Conservation (phyloP, 768 basidiomycete genomes). For the Brasilioporus rufonigricans region DNA sequence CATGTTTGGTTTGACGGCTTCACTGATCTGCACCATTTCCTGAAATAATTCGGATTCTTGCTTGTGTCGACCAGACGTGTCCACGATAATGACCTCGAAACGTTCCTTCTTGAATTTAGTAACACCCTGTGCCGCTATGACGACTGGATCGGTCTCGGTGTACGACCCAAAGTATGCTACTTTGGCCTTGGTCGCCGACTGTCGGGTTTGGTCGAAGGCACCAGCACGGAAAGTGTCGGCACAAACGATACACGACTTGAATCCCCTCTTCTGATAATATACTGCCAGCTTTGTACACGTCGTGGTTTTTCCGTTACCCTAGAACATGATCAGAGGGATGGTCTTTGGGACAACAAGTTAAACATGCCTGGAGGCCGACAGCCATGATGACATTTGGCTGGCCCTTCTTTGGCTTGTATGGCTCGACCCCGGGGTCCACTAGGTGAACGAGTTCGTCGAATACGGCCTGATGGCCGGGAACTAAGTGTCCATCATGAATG, state of each 20-base stretch:
- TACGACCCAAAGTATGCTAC: conserved; percentile 99
- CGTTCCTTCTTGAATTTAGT: conserved; percentile 97
- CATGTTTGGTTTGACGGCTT: conserved; percentile 94
- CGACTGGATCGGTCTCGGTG: conserved; percentile 97
- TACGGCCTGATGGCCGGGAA: conserved; percentile 60
- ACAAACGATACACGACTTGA: conserved; percentile 96
- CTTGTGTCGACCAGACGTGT: conserved; percentile 95
- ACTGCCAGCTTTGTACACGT: conserved; percentile 99
- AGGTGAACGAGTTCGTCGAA: conserved; percentile 95
- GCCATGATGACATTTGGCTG: conserved; percentile 96
- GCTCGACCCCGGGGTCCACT: conserved; percentile 94
- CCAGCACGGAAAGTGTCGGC: conserved; percentile 99
- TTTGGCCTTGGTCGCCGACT: conserved; percentile 98
- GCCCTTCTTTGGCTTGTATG: conserved; percentile 95
- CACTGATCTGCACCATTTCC: conserved; percentile 97
- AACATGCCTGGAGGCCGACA: conserved; percentile 84
- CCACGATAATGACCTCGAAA: conserved; percentile 98
- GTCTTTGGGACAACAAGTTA: not conserved
- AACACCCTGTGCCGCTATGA: conserved; percentile 92
- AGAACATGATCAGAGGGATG: conserved; percentile 6
- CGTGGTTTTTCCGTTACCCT: conserved; percentile 99
- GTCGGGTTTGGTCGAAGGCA: conserved; percentile 98
- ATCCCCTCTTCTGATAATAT: conserved; percentile 94
- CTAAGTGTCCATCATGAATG: conserved; percentile 7
- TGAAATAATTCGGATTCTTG: conserved; percentile 96